Evolutionary conservation across 371 early-diverging fungal species (phyloP).

Genomic region (Amoeboaphelidium protococcarum): DNA sequence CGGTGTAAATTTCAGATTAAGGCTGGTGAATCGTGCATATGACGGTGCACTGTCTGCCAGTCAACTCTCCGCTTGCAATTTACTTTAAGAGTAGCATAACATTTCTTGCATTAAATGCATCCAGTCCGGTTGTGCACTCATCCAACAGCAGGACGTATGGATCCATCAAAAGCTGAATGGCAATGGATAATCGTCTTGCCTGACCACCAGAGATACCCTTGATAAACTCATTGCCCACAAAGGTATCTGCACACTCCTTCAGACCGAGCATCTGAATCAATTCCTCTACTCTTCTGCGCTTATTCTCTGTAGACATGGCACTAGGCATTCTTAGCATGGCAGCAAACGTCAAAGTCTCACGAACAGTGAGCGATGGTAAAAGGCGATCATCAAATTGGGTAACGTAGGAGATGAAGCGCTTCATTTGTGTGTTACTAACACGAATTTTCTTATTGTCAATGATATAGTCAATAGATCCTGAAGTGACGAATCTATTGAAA

Average conservation of each 20-base stretch:
- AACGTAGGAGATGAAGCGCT: not conserved
- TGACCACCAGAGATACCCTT: constrained; percentile 24
- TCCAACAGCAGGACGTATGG: constrained; percentile 26
- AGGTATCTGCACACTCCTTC: constrained; percentile 11
- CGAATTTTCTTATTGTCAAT: not conserved
- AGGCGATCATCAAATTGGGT: constrained; percentile 12
- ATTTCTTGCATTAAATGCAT: constrained; percentile 36
- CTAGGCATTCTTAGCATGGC: constrained; percentile 11
- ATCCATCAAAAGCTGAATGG: constrained; percentile 16
- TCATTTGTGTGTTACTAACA: not conserved
- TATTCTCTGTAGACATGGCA: constrained; percentile 9
- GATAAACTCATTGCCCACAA: constrained; percentile 10
- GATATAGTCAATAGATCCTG: not conserved
- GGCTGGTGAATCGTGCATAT: constrained; percentile 32
- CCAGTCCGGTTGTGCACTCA: constrained; percentile 53
- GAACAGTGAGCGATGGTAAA: constrained; percentile 14
- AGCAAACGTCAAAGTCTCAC: constrained; percentile 13
- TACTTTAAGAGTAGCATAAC: constrained; percentile 24
- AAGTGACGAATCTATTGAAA: constrained; percentile 15
- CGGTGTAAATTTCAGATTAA: constrained; percentile 25
- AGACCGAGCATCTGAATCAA: constrained; percentile 12
- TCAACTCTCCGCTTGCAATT: constrained; percentile 14
- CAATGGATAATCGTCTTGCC: constrained; percentile 20
- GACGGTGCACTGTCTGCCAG: constrained; percentile 15
- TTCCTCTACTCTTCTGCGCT: constrained; percentile 12